Evolutionary conservation across 202 grass and related monocot species (phyloP).

Genomic region (Dendrocalamus latiflorus): DNA sequence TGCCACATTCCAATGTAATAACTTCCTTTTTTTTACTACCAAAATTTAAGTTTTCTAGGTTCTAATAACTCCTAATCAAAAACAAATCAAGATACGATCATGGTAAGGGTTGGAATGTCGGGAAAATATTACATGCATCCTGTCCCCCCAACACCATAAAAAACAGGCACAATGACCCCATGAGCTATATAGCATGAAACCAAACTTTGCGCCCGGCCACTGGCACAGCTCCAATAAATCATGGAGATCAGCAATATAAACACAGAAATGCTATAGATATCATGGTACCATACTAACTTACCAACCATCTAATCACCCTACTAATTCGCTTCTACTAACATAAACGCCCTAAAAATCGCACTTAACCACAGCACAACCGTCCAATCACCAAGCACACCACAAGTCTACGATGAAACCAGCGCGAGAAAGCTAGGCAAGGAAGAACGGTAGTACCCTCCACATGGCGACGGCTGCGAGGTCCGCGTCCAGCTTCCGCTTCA

Average conservation of each 20-base stretch:
- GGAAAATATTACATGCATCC: background rate
- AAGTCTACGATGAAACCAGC: background rate
- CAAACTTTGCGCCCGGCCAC: background rate
- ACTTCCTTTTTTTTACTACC: background rate
- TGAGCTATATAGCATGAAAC: background rate
- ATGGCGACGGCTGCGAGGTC: constrained; percentile 82
- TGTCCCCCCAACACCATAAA: no score
- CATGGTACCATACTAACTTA: background rate
- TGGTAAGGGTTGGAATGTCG: background rate
- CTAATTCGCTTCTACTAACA: background rate
- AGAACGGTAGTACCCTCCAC: constrained; percentile 52
- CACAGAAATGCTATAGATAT: background rate
- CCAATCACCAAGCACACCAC: background rate
- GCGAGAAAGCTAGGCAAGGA: background rate
- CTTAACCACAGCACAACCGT: background rate
- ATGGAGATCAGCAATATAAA: no score
- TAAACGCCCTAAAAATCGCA: background rate
- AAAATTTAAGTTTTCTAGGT: background rate
- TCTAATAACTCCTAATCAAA: background rate
- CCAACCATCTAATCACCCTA: background rate
- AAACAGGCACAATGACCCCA: background rate
- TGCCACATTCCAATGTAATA: background rate
- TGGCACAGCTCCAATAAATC: background rate
- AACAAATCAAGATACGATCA: background rate
- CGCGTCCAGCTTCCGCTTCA: constrained; percentile 58